Evolutionary conservation across 139 green algal species (phyloP).

Genomic region (Mychonastes homosphaera): DNA sequence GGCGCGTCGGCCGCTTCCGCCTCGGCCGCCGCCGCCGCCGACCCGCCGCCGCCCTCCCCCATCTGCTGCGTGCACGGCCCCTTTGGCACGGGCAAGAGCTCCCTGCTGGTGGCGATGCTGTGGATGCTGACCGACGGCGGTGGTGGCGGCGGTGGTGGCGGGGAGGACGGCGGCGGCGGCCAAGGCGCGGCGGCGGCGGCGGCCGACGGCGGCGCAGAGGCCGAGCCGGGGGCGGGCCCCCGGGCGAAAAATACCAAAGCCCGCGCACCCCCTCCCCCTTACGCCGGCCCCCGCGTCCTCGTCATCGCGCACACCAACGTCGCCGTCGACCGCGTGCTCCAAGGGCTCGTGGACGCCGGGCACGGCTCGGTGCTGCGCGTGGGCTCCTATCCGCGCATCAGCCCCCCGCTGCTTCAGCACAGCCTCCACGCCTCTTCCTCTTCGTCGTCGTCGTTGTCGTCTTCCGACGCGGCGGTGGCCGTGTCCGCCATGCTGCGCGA

Average conservation of each 20-base stretch:
- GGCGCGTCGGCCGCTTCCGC: neutral
- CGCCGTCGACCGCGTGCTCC: slow-evolving; percentile 59
- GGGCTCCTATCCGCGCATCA: slow-evolving; percentile 57
- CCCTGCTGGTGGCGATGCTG: slow-evolving; percentile 62
- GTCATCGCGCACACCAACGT: slow-evolving; percentile 79
- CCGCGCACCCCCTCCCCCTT: neutral
- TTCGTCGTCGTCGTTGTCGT: too few species aligned
- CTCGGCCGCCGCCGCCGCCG: neutral
- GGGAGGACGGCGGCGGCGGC: neutral
- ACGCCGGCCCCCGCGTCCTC: slow-evolving; percentile 36
- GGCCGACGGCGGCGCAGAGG: neutral
- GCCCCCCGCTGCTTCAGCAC: slow-evolving; percentile 45
- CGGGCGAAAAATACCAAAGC: neutral
- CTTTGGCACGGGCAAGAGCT: slow-evolving; percentile 60
- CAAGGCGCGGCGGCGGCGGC: neutral
- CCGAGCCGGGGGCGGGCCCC: neutral
- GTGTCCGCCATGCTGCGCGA: too few species aligned
- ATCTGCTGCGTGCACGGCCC: slow-evolving; percentile 66
- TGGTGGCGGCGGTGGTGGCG: neutral
- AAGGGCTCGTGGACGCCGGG: slow-evolving; percentile 32
- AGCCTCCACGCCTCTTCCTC: slow-evolving; percentile 66
- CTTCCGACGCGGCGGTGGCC: too few species aligned
- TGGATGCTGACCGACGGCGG: slow-evolving; percentile 34
- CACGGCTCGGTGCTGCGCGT: slow-evolving; percentile 66
- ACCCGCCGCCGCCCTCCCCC: slow-evolving; percentile 16